These are phyloP conservation scores for Chlorella variabilis DNA, from an alignment of 163 green algal species.

Conservation along the genomic window DNA sequence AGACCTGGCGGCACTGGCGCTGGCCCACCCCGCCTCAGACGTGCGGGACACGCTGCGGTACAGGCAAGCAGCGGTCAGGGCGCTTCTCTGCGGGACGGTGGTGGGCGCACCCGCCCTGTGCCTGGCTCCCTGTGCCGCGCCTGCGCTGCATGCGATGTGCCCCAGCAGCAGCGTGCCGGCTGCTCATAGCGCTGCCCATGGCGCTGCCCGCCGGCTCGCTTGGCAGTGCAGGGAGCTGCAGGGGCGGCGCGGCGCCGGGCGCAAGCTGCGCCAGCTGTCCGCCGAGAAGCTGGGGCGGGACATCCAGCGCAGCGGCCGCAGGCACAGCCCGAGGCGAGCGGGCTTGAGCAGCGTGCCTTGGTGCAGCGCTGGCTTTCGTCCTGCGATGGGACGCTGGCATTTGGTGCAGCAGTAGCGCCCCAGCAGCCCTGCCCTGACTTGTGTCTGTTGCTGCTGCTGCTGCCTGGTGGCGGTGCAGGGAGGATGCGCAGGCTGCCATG, in stretches of 20 bases:
- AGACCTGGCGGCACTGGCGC: slow-evolving; percentile 32
- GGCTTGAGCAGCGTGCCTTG: not conserved
- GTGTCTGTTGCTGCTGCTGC: too few species aligned
- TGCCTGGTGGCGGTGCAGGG: too few species aligned
- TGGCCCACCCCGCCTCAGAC: not conserved
- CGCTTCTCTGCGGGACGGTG: too few species aligned
- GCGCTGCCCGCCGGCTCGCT: not conserved
- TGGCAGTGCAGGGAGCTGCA: slow-evolving; percentile 18
- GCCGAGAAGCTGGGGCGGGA: slow-evolving; percentile 27
- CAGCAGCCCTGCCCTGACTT: too few species aligned
- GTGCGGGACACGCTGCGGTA: slow-evolving; percentile 41
- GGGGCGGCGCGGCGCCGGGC: slow-evolving; percentile 17
- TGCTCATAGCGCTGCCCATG: too few species aligned
- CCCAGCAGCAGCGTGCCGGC: too few species aligned
- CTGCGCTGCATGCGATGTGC: too few species aligned
- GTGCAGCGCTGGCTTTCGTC: not conserved
- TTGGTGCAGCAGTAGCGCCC: too few species aligned
- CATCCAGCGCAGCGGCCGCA: slow-evolving; percentile 33
- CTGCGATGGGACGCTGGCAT: too few species aligned
- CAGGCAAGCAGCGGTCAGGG: too few species aligned
- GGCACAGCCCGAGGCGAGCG: slow-evolving; percentile 33
- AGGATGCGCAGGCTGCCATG: slow-evolving; percentile 44
- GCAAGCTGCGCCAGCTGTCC: slow-evolving; percentile 28
- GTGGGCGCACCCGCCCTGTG: too few species aligned
- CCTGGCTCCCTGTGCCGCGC: too few species aligned